Evolutionary conservation across 78 protist genomes (phyloP), one percentile per base, ranked within the genome.

Genomic region (Dictyostelium brefeldianum): DNA sequence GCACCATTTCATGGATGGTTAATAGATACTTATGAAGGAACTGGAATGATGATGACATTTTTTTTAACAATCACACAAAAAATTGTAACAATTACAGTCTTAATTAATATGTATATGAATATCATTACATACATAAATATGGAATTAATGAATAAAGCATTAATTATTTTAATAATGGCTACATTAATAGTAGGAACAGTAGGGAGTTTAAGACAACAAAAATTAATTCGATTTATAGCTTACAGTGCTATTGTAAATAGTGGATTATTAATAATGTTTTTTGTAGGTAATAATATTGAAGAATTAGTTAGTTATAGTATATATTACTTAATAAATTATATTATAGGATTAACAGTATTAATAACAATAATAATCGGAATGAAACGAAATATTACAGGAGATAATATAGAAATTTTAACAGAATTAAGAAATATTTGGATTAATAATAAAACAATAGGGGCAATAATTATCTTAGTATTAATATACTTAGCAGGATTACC

Each of bases 31-130:
- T 64, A 64, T 64, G 71, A 64, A 64, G 71, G 71, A 36, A 41
- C 78, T 29, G 78, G 50, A 36, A 36, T 69, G 50, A 29, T 69
- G 36, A 69, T 69, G 78, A 69, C 78, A 36, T 69, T 11, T 36
- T 69, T 69, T 69, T 69, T 69, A 69, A 69, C 78, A 69, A 69
- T 69, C 0, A 69, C 78, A 69, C 78, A 69, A 69, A 69, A 69
- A 69, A 69, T 69, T 29, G 78, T 69, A 69, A 69, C 48, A 36
- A 69, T 69, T 10, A 69, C 46, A 69, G n/a, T 69, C 36, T 69
- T 69, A 69, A 36, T 69, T 15, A 69, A 69, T 41, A 11, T 69
- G 0, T 36, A 69, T 69, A 12, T 36, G 7, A 36, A 0, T 31
- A 69, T 69, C 7, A 69, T 69, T 7, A 41, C 9, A 25, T 15